A percentile compares a stretch with the other conserved stretches of the same genome.
These are phyloP conservation scores for Piper longum DNA, from an alignment of 164 flowering plant species.

Conservation along the genomic window DNA sequence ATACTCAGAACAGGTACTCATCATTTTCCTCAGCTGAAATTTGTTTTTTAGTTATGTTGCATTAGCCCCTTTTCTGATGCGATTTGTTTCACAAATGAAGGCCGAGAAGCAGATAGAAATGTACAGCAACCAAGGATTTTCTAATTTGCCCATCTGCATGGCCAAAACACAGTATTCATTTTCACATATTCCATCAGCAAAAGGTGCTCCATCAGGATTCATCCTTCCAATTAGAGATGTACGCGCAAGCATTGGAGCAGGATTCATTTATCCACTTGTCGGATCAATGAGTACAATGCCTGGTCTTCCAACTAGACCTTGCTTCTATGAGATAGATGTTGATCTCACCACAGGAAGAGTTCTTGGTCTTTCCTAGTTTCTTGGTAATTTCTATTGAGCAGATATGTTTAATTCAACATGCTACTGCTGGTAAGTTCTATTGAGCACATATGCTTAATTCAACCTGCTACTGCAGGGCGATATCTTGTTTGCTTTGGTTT, in stretches of 20 bases:
- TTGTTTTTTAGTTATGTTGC: background rate
- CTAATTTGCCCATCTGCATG: slow-evolving; percentile 88
- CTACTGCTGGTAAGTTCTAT: too few relatives aligned
- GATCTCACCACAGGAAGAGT: slow-evolving; percentile 75
- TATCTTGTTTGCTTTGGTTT: too few relatives aligned
- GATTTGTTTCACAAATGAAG: slow-evolving; percentile 16
- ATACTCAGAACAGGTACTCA: slow-evolving; percentile 78
- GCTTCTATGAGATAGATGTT: slow-evolving; percentile 88
- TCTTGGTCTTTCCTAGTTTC: slow-evolving; percentile 37
- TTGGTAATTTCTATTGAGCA: too few relatives aligned
- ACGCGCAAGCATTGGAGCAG: slow-evolving; percentile 96
- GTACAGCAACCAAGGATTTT: slow-evolving; percentile 86
- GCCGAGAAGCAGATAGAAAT: slow-evolving; percentile 97
- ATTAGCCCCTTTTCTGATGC: slow-evolving; percentile 1
- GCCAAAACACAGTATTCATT: slow-evolving; percentile 97
- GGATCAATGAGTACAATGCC: slow-evolving; percentile 99
- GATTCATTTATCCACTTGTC: slow-evolving; percentile 85
- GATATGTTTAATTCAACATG: too few relatives aligned
- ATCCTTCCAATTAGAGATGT: slow-evolving; percentile 82
- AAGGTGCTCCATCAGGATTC: slow-evolving; percentile 88
- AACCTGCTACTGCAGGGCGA: too few relatives aligned
- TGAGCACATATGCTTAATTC: too few relatives aligned
- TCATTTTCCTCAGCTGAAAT: background rate
- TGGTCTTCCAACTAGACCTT: slow-evolving; percentile 93
- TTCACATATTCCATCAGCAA: slow-evolving; percentile 58